Evolutionary conservation across 164 flowering plant species (phyloP).

Genomic region (Magnolia officinalis): DNA sequence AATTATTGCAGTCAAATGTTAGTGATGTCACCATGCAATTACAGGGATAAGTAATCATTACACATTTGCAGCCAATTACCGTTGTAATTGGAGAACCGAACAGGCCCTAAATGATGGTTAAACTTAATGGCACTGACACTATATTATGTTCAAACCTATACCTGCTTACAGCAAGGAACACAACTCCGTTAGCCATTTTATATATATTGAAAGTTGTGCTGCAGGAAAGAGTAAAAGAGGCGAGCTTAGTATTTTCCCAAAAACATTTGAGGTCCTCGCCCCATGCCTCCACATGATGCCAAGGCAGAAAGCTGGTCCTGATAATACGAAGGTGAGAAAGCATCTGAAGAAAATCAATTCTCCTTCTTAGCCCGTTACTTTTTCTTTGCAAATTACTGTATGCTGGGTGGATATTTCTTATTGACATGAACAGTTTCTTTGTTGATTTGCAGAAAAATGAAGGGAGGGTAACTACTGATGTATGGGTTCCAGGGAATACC

Average conservation of each 20-base stretch:
- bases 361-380: not conserved
- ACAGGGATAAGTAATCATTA: no score
- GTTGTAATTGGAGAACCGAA: no score
- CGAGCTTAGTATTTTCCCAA: conserved; percentile 88
- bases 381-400: not conserved
- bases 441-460: conserved; percentile 44
- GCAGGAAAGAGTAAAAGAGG: conserved; percentile 89
- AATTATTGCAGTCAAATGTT: no score
- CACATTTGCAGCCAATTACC: no score
- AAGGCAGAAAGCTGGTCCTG: conserved; percentile 55
- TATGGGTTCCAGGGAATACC: conserved; percentile 73
- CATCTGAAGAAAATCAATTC: not conserved
- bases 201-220: not conserved
- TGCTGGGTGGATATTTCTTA: not conserved
- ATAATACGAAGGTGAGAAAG: conserved; percentile 28
- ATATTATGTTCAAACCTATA: not conserved
- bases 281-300: conserved; percentile 98
- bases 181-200: conserved; percentile 1
- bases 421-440: conserved; percentile 1
- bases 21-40: no score
- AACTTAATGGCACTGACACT: not conserved
- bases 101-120: no score
- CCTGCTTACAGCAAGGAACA: not conserved
- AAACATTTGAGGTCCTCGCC: conserved; percentile 57
- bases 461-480: conserved; percentile 21